Conservation (phyloP, 257 asterid species). For the Osmanthus fragrans region DNA sequence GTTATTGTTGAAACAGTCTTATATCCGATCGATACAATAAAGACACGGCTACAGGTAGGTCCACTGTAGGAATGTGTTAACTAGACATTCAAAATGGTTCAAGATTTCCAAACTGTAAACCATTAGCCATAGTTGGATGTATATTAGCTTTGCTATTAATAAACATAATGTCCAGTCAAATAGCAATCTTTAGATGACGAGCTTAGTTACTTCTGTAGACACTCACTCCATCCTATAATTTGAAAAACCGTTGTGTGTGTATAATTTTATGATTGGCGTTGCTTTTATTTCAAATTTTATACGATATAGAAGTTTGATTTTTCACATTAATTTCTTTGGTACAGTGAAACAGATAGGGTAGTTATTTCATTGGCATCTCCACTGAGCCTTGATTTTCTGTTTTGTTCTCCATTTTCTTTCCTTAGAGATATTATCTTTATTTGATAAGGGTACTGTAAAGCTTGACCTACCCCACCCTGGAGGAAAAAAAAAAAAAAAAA, state of each 20-base stretch:
- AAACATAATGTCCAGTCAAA: neutral
- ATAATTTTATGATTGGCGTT: neutral
- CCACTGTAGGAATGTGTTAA: conserved; percentile 16
- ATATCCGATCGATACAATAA: conserved; percentile 94
- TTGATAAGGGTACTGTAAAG: neutral
- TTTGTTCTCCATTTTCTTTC: neutral
- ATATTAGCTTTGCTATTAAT: neutral
- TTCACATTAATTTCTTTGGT: neutral
- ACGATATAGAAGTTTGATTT: neutral
- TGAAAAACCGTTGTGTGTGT: neutral
- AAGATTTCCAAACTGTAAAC: neutral
- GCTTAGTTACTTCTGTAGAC: neutral
- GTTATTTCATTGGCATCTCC: neutral
- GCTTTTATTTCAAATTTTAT: neutral
- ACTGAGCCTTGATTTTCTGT: neutral
- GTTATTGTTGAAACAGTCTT: conserved; percentile 92
- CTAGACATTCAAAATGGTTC: neutral
- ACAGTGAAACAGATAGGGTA: neutral
- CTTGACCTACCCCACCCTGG: neutral
- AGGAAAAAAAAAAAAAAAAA: neutral
- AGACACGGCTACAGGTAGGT: conserved; percentile 90
- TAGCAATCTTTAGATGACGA: neutral
- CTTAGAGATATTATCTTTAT: neutral
- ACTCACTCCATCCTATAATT: too few relatives aligned
- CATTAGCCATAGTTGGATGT: neutral